Evolutionary conservation across 306 rosid genomes (phyloP), one percentile per base, ranked within the genome.

Genomic region (Castanopsis chinensis): DNA sequence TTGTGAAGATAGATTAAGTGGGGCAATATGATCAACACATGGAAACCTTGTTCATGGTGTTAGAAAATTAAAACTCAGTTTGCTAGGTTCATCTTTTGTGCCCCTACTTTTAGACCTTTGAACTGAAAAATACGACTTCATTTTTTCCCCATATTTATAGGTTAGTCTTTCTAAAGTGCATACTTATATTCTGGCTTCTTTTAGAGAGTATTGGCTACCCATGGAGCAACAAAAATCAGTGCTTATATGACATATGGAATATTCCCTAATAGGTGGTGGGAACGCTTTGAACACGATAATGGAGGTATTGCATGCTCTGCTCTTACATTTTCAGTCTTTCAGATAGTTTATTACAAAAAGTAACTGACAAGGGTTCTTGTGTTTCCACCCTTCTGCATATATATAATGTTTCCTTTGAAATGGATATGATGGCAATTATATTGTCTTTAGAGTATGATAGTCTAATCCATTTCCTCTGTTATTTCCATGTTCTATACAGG

Each of bases 171-270:
- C 51, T 58, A 61, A 79, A 78, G 52, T 78, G 30, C 75, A 28
- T 59, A 15, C 64, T 76, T 67, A 2, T 11, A 9, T 64, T 30
- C 45, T 57, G 49, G 69, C 72, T 67, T 88, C 71, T 82, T 89
- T 71, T 85, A 95, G 99, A 95, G 86, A 91, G 94, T 93, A 6
- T 83, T 95, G 82, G 98, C 99, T 11, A 83, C 90, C 72, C 96
- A 93, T 75, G 99, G 97, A 83, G 98, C 99, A 37, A 82, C 87
- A 76, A 88, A 89, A 91, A 90, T 95, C 71, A 95, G 99, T 79
- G 99, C 99, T 25, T 95, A 95, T 23, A 98, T 95, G 74, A 95
- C 98, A 17, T 98, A 95, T 81, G 99, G 98, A 78, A 95, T 95
- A 75, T 95, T 95, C 71, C 99, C 99, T 72, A 93, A 88, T 71